These are phyloP conservation scores for Pleurotus djamor DNA, from an alignment of 768 basidiomycete species.

Conservation along the genomic window DNA sequence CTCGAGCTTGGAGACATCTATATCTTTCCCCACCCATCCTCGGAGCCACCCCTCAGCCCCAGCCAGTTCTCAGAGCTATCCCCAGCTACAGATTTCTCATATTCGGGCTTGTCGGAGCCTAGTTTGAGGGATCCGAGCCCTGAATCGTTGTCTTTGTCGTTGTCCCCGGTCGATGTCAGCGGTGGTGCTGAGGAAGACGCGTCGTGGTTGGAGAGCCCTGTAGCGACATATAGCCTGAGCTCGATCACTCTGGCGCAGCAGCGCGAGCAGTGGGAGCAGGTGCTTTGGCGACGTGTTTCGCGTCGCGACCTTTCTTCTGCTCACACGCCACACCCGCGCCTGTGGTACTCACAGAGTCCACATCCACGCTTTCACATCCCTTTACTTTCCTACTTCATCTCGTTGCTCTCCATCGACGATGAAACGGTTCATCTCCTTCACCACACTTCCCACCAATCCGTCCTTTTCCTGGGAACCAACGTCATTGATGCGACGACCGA, in stretches of 20 bases:
- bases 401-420: conserved; percentile 33
- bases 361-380: conserved; percentile 31
- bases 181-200: neutral
- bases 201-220: neutral
- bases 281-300: neutral
- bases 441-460: conserved; percentile 23
- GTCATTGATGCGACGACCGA: neutral
- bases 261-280: conserved; percentile 1
- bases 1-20: conserved; percentile 12
- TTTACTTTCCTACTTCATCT: conserved; percentile 32
- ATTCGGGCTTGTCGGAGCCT: conserved; percentile 11
- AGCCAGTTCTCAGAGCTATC: conserved; percentile 13
- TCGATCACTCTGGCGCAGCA: neutral
- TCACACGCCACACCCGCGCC: neutral
- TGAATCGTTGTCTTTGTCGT: neutral
- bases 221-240: neutral
- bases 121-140: conserved; percentile 6
- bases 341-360: conserved; percentile 10
- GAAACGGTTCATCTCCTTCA: conserved; percentile 33
- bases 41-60: conserved; percentile 14
- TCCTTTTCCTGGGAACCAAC: conserved; percentile 25
- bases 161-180: neutral
- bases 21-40: conserved; percentile 18
- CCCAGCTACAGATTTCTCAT: conserved; percentile 6
- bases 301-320: neutral